phyloP scores from a whole-genome alignment of 164 flowering plant genomes.

The Chimonanthus praecox region DNA sequence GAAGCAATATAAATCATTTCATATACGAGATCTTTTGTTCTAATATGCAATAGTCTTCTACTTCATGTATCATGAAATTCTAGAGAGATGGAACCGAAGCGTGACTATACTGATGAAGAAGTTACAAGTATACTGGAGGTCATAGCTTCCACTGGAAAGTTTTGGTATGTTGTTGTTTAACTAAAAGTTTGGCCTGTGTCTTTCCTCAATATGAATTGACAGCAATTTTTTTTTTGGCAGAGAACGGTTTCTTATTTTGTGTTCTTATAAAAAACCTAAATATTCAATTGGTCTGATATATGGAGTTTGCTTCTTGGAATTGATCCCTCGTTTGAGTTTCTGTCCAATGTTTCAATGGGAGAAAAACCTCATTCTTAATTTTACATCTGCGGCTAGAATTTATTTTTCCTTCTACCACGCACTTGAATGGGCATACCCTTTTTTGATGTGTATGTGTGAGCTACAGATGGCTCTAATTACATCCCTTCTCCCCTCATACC shows the following conservation, averaged over 20 bases:
- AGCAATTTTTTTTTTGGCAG: neutral
- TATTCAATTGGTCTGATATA: too few relatives aligned
- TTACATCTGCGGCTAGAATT: neutral
- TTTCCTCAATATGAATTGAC: neutral
- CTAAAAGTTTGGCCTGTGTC: neutral
- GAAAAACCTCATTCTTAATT: neutral
- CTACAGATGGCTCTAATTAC: too few relatives aligned
- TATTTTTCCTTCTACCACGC: neutral
- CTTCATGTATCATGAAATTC: neutral
- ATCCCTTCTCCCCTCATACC: too few relatives aligned
- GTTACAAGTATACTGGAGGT: conserved; percentile 41
- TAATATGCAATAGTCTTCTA: neutral
- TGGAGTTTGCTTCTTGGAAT: neutral
- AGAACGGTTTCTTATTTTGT: neutral
- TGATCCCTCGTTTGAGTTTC: neutral
- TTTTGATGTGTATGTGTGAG: too few relatives aligned
- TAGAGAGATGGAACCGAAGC: conserved; percentile 18
- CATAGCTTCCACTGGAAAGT: conserved; percentile 74
- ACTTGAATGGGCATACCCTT: too few relatives aligned
- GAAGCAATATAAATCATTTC: too few relatives aligned
- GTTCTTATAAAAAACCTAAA: neutral
- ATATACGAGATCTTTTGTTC: neutral
- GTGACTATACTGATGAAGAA: conserved; percentile 47
- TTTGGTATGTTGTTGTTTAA: conserved; percentile 43
- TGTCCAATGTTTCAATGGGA: neutral